Percentiles rank a stretch among this genome's conserved stretches.
phyloP scores from a whole-genome alignment of 2,329 filamentous ascomycete genomes.

The Ophiostoma perfectum region DNA sequence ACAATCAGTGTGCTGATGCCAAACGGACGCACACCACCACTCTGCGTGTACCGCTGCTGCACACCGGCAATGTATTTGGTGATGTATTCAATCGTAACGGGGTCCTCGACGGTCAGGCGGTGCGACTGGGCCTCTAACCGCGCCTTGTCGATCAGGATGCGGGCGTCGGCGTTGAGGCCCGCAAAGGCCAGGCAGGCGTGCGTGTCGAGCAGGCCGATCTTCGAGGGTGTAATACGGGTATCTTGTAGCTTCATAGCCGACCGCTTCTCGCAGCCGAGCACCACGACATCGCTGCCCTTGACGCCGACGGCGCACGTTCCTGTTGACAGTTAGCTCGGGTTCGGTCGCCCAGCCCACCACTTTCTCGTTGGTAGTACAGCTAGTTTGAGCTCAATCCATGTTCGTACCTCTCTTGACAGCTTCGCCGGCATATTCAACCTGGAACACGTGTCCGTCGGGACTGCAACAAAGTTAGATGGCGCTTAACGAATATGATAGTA shows the following conservation, averaged over 20 bases:
- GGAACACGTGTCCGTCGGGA: constrained; percentile 98
- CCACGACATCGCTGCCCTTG: constrained; percentile 90
- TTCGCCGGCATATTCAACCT: constrained; percentile 98
- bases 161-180: constrained; percentile 93
- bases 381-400: background rate
- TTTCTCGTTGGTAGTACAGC: background rate
- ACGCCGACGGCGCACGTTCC: constrained; percentile 97
- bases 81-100: constrained; percentile 97
- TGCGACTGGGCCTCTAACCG: constrained; percentile 96
- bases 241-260: constrained; percentile 99
- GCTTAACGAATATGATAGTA: constrained; percentile 8
- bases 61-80: constrained; percentile 98
- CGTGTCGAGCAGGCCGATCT: constrained; percentile 87
- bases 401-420: constrained; percentile 88
- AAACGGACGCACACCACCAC: constrained; percentile 96
- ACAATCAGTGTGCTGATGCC: constrained; percentile 97
- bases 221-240: constrained; percentile 96
- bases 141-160: constrained; percentile 97
- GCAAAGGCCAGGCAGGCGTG: constrained; percentile 97
- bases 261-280: constrained; percentile 96
- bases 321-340: constrained; percentile 34
- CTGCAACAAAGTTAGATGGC: constrained; percentile 43
- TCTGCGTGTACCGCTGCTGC: constrained; percentile 98
- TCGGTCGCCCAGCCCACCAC: constrained; percentile 8
- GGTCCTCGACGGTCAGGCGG: constrained; percentile 93